phyloP scores from a whole-genome alignment of 192 early-diverging fungal species.

The Funneliformis mosseae region DNA sequence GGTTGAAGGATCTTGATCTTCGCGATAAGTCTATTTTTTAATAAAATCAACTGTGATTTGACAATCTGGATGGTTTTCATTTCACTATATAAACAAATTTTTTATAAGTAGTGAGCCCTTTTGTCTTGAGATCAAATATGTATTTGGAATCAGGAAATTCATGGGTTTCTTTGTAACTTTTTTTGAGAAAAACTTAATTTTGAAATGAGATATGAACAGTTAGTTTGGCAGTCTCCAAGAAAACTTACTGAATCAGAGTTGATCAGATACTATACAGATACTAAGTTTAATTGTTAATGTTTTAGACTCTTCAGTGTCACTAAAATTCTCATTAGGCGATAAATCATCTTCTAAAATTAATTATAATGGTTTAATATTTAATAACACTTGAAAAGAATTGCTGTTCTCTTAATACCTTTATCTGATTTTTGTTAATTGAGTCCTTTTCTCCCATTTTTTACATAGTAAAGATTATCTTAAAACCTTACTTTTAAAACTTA shows the following conservation, averaged over 20 bases:
- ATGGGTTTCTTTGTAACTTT: not conserved
- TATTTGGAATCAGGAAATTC: constrained; percentile 24
- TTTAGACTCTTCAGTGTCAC: constrained; percentile 25
- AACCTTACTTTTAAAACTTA: too few species aligned
- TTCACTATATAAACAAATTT: constrained; percentile 30
- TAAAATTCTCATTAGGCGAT: not conserved
- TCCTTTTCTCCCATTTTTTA: not conserved
- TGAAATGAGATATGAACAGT: constrained; percentile 4
- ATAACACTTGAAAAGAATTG: constrained; percentile 24
- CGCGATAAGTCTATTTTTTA: constrained; percentile 24
- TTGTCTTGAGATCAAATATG: constrained; percentile 20
- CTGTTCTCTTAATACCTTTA: constrained; percentile 29
- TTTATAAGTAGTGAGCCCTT: constrained; percentile 22
- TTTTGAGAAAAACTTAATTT: constrained; percentile 32
- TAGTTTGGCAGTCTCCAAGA: constrained; percentile 11
- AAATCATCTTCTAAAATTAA: constrained; percentile 16
- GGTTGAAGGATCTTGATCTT: constrained; percentile 7
- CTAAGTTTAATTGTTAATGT: constrained; percentile 1
- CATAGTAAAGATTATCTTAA: too few species aligned
- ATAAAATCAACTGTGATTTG: constrained; percentile 29
- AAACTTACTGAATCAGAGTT: constrained; percentile 27
- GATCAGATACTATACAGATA: constrained; percentile 22
- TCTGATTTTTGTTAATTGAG: not conserved
- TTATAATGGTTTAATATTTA: constrained; percentile 13
- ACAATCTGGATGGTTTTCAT: constrained; percentile 22